Evolutionary conservation across 192 early-diverging fungal genomes (phyloP).

Genomic region (Coemansia sp.): DNA sequence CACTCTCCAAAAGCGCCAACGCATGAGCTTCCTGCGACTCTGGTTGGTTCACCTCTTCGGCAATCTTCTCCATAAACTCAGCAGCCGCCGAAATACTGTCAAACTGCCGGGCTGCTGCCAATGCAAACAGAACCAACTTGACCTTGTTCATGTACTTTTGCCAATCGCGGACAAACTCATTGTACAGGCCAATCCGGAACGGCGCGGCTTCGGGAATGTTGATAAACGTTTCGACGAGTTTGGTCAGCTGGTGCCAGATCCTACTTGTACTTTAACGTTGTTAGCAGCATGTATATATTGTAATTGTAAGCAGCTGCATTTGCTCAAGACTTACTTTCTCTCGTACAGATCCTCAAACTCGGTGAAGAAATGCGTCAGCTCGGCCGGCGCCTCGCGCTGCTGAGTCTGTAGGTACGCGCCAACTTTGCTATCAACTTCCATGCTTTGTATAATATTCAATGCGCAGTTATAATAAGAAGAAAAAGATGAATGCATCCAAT

Average conservation of each 20-base stretch:
- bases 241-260: constrained; percentile 97
- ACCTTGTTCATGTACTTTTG: constrained; percentile 93
- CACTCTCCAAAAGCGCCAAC: constrained; percentile 81
- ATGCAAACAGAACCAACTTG: constrained; percentile 80
- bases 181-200: constrained; percentile 79
- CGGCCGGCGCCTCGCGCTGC: constrained; percentile 63
- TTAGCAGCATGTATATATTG: neutral
- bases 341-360: constrained; percentile 94
- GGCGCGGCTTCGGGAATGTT: constrained; percentile 72
- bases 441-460: constrained; percentile 12
- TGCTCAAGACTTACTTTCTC: constrained; percentile 69
- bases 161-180: constrained; percentile 92
- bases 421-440: constrained; percentile 80
- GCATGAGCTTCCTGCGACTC: constrained; percentile 83
- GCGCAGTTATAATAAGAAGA: neutral
- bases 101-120: constrained; percentile 73
- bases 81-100: constrained; percentile 69
- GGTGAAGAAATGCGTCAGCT: constrained; percentile 74
- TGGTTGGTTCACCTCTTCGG: constrained; percentile 66
- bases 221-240: constrained; percentile 75
- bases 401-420: constrained; percentile 69
- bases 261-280: constrained; percentile 48
- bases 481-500: neutral
- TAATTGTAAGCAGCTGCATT: no score
- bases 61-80: constrained; percentile 72